Evolutionary conservation across 352 stramenopile species (phyloP), one percentile per base, ranked within the genome.

Genomic region (Phytopythium ostracodes): DNA sequence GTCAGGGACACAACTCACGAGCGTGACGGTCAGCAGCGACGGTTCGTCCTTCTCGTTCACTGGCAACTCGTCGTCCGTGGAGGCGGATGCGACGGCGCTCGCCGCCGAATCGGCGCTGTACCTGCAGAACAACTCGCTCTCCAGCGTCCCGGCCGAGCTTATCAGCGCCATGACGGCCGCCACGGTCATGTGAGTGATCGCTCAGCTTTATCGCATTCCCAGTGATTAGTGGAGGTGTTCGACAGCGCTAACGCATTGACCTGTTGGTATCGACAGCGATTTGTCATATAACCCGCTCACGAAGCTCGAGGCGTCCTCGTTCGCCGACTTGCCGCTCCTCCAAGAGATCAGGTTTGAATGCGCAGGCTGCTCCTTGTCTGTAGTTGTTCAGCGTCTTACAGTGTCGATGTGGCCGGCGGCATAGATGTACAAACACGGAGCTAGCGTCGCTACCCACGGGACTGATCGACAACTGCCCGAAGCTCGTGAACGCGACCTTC

Each of bases 261-360:
- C 57, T 56, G 38, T 53, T 64, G 52, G 17, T 55, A 60, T 38
- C 5, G 42, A 29, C 38, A 88, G 77, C 47, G 65, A 85, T 60
- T 49, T 88, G 7, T 90, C 81, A 1, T 64, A 81, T 55, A 91
- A 91, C 63, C 77, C 75, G 24, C 64, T 91, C 36, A 79, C 70
- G 29, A 60, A 64, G 60, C 67, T 90, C n/a, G 65, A 77, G 35
- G 25, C 78, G 1, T 63, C 75, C 31, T 77, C 75, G 5, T 90
- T 90, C 42, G 72, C 64, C 33, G 65, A 72, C 36, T 60, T 88
- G 51, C 57, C 73, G 12, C 50, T 66, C 53, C 70, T 90, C 0
- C 53, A 80, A 31, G 70, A 66, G 42, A 72, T 91, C 40, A 56
- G 66, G 79, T 88, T 71, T 35, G 6, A 6, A 17, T 35, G 24